Conservation (phyloP, 352 stramenopile genomes). For the Globisporangium irregulare region DNA sequence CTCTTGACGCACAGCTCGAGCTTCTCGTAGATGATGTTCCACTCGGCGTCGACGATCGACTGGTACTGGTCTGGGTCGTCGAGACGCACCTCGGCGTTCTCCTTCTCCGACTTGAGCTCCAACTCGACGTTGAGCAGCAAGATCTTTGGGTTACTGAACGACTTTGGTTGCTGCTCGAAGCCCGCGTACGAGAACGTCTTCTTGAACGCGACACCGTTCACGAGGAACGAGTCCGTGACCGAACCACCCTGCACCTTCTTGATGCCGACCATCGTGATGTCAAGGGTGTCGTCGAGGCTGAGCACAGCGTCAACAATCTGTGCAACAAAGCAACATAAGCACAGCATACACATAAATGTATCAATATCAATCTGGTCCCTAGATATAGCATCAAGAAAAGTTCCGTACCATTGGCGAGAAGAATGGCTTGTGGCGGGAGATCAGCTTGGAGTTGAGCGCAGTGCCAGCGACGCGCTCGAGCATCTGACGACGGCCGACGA, state of each 20-base stretch:
- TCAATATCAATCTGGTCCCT: not conserved
- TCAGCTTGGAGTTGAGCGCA: conserved; percentile 99
- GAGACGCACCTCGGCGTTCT: conserved; percentile 98
- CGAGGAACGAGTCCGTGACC: conserved; percentile 97
- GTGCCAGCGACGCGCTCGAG: conserved; percentile 93
- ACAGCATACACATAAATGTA: not conserved
- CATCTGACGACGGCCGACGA: conserved; percentile 81
- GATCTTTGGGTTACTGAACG: conserved; percentile 95
- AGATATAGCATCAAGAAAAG: not conserved
- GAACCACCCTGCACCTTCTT: conserved; percentile 98
- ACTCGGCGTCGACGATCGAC: conserved; percentile 99
- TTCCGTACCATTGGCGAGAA: conserved; percentile 95
- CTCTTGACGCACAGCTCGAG: conserved; percentile 88
- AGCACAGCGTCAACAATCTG: conserved; percentile 95
- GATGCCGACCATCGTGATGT: conserved; percentile 93
- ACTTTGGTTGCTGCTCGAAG: conserved; percentile 99
- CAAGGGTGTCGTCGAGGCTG: conserved; percentile 87
- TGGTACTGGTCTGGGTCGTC: conserved; percentile 98
- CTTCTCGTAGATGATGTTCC: conserved; percentile 99
- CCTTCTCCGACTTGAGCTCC: conserved; percentile 99
- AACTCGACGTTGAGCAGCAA: conserved; percentile 98
- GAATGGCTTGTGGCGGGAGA: conserved; percentile 95
- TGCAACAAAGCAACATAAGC: not conserved
- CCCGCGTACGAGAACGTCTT: conserved; percentile 99
- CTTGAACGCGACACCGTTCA: conserved; percentile 98